phyloP scores from a whole-genome alignment of 495 filamentous ascomycete species.

The Geoglossum glabrum region DNA sequence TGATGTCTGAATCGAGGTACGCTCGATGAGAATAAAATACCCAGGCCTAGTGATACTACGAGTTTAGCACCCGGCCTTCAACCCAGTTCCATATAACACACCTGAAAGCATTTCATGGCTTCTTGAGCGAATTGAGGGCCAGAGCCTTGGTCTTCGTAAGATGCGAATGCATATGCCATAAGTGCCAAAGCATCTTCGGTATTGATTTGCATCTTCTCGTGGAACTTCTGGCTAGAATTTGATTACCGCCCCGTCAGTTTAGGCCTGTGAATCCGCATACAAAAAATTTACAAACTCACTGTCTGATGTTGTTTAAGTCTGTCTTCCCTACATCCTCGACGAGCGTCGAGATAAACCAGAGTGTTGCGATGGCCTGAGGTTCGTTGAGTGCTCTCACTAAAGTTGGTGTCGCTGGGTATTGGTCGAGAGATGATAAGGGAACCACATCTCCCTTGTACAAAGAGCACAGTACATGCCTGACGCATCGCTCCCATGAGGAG shows the following conservation, averaged over 20 bases:
- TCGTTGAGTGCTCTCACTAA: conserved; percentile 35
- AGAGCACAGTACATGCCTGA: conserved; percentile 48
- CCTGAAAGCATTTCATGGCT: conserved; percentile 39
- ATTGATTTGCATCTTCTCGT: conserved; percentile 30
- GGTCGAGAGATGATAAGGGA: conserved; percentile 26
- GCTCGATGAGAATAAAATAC: conserved; percentile 43
- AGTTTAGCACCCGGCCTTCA: neutral
- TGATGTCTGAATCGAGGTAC: conserved; percentile 28
- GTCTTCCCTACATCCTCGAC: conserved; percentile 59
- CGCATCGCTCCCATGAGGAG: conserved; percentile 42
- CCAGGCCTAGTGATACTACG: conserved; percentile 31
- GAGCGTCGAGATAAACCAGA: conserved; percentile 54
- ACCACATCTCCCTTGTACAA: conserved; percentile 30
- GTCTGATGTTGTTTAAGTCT: conserved; percentile 33
- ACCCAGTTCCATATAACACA: conserved; percentile 12
- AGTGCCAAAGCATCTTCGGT: conserved; percentile 28
- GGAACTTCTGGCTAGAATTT: conserved; percentile 22
- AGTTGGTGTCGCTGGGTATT: conserved; percentile 27
- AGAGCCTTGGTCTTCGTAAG: neutral
- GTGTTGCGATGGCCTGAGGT: conserved; percentile 32
- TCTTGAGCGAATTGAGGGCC: conserved; percentile 21
- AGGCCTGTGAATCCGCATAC: neutral
- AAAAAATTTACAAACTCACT: conserved; percentile 20
- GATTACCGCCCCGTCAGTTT: conserved; percentile 1
- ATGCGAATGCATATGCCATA: conserved; percentile 24